These are phyloP conservation scores for Saccharomycopsis javanensis DNA, from an alignment of 805 yeast species.

Conservation along the genomic window DNA sequence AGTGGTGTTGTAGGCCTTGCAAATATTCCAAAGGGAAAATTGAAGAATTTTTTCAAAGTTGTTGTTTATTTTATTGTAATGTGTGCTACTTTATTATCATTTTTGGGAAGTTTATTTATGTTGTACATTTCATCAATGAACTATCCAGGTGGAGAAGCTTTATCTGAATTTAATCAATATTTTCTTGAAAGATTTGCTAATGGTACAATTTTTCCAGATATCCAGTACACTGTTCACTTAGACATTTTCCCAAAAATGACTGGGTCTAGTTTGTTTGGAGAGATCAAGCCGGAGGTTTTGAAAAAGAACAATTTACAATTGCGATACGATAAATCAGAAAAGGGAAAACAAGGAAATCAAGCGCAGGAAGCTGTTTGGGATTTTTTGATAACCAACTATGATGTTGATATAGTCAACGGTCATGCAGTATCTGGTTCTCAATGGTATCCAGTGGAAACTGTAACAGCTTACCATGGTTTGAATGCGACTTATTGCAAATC, in stretches of 20 bases:
- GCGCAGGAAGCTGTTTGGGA: not conserved
- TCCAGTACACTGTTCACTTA: slow-evolving; percentile 47
- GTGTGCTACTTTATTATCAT: slow-evolving; percentile 19
- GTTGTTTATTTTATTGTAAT: not conserved
- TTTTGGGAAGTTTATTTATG: slow-evolving; percentile 39
- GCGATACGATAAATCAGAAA: slow-evolving; percentile 74
- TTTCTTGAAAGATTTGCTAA: slow-evolving; percentile 22
- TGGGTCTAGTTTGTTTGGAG: slow-evolving; percentile 71
- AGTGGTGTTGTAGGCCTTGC: slow-evolving; percentile 38
- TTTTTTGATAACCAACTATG: slow-evolving; percentile 18
- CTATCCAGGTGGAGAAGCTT: slow-evolving; percentile 85
- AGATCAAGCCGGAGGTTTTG: slow-evolving; percentile 33
- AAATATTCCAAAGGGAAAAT: slow-evolving; percentile 25
- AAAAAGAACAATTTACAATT: slow-evolving; percentile 24
- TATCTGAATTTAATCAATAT: slow-evolving; percentile 40
- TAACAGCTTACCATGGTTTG: slow-evolving; percentile 28
- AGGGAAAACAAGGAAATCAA: slow-evolving; percentile 19
- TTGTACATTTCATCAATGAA: slow-evolving; percentile 59
- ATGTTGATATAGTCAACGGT: slow-evolving; percentile 13
- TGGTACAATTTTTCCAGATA: slow-evolving; percentile 16
- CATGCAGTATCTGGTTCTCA: slow-evolving; percentile 23
- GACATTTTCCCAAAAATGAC: slow-evolving; percentile 81
- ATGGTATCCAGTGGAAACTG: slow-evolving; percentile 36
- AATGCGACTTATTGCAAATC: slow-evolving; percentile 30
- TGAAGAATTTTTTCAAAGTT: slow-evolving; percentile 19